Evolutionary conservation across 2,329 filamentous ascomycete genomes (phyloP), one percentile per base, ranked within the genome.

Genomic region (Ceratocystiopsis minuta): DNA sequence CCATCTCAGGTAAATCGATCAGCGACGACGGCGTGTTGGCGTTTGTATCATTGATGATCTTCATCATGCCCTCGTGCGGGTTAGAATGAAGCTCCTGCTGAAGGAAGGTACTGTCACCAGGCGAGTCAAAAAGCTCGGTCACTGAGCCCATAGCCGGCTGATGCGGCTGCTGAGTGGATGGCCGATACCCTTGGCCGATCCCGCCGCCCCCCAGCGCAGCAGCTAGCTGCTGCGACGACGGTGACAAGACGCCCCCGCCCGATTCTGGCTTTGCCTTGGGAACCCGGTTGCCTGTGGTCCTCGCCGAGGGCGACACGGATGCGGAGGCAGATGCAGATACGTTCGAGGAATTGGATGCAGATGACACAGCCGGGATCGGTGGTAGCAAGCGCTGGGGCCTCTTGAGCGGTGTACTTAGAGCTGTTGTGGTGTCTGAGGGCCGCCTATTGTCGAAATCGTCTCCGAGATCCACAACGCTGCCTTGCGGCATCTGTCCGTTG

Each of bases 1-100:
- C 71, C 12, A 76, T 64, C 42, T 73, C 66, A 7, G 71, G 66
- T 15, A 78, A 61, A 47, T 74, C 64, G 41, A 72, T 56, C 37
- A 63, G 60, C 2, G 41, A 34, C 47, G 52, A 52, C 4, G 48
- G 43, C 48, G 63, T 72, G 47, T 58, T 64, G 16, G 72, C 71
- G 47, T 78, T 78, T 46, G 74, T 70, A 46, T 74, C 71, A 44
- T 76, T 70, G 54, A 78, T 78, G 31, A 79, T 67, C 51, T 68
- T 72, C 68, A 78, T 74, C 66, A 77, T 75, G 40, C 66, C 66
- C 51, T 74, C 70, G 43, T 72, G 71, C 0, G 70, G 70, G 44
- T 70, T 70, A n/a, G 60, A 57, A 53, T 71, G 65, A 6, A 75
- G 62, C 51, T 77, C 70, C 32, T 70, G 64, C 24, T 70, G 66